Conservation (phyloP, 192 early-diverging fungal genomes). For the Linnemannia schmuckeri region DNA sequence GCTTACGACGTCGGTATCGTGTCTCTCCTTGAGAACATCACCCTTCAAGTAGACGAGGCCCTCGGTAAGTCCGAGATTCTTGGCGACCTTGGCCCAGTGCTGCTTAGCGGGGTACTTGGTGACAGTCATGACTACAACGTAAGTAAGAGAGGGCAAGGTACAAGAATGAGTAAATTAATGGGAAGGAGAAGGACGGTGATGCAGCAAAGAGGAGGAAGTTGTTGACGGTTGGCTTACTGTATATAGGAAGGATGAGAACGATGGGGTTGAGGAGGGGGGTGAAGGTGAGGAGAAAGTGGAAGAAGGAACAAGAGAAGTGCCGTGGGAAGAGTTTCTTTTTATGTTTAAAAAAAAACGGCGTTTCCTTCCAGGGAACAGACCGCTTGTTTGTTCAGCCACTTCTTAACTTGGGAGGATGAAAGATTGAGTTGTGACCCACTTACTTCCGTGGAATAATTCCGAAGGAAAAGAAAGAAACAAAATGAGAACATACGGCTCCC, state of each 20-base stretch:
- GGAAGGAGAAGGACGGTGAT: no score
- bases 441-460: neutral
- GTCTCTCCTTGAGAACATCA: constrained; percentile 69
- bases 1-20: constrained; percentile 80
- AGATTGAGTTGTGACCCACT: neutral
- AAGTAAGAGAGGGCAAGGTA: neutral
- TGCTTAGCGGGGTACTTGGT: constrained; percentile 72
- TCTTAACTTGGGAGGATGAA: neutral
- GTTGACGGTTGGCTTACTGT: neutral
- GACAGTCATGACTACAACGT: constrained; percentile 14
- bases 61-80: constrained; percentile 67
- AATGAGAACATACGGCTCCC: neutral
- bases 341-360: neutral
- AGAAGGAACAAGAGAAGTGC: constrained; percentile 4
- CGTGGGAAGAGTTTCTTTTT: neutral
- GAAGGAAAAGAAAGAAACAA: neutral
- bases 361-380: neutral
- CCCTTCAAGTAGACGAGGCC: constrained; percentile 77
- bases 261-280: neutral
- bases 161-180: neutral
- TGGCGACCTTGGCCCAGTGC: constrained; percentile 70
- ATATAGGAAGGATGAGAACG: neutral
- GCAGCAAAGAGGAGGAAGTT: no score
- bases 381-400: constrained; percentile 9
- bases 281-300: neutral